phyloP scores from a whole-genome alignment of 2,329 filamentous ascomycete genomes.

The Fusarium graminum region DNA sequence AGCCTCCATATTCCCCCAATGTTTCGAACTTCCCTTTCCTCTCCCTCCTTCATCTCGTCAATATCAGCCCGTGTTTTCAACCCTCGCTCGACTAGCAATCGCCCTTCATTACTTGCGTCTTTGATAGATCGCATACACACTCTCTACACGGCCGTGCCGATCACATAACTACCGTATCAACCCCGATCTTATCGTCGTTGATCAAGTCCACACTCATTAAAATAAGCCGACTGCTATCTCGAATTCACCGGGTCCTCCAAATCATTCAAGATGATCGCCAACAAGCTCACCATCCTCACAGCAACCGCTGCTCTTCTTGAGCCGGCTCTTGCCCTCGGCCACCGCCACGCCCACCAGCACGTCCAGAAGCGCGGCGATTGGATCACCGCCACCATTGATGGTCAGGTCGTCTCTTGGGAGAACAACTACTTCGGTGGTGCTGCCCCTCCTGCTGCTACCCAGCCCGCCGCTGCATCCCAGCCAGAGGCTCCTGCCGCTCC shows the following conservation, averaged over 20 bases:
- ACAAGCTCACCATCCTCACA: slow-evolving; percentile 58
- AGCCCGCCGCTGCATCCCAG: slow-evolving; percentile 31
- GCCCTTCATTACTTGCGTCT: slow-evolving; percentile 58
- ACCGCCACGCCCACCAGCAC: slow-evolving; percentile 58
- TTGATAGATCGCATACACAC: slow-evolving; percentile 62
- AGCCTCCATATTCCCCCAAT: slow-evolving; percentile 37
- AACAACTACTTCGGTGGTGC: slow-evolving; percentile 56
- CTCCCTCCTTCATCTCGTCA: slow-evolving; percentile 45
- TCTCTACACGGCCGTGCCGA: slow-evolving; percentile 55
- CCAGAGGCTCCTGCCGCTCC: slow-evolving; percentile 23
- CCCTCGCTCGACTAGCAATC: slow-evolving; percentile 46
- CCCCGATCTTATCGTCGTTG: slow-evolving; percentile 37
- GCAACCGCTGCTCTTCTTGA: slow-evolving; percentile 60
- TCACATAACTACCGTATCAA: slow-evolving; percentile 37
- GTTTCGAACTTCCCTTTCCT: slow-evolving; percentile 34
- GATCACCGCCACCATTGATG: slow-evolving; percentile 52
- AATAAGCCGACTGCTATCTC: slow-evolving; percentile 23
- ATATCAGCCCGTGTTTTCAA: slow-evolving; percentile 39
- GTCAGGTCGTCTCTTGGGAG: slow-evolving; percentile 55
- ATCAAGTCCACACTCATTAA: slow-evolving; percentile 34
- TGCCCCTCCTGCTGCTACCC: slow-evolving; percentile 43
- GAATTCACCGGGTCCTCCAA: slow-evolving; percentile 15
- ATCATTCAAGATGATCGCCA: slow-evolving; percentile 58
- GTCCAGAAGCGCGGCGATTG: slow-evolving; percentile 53
- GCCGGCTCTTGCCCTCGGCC: slow-evolving; percentile 58